A percentile compares a stretch with the other conserved stretches of the same genome.
These are phyloP conservation scores for Argentina anserina DNA, from an alignment of 306 rosid species.

Conservation along the genomic window DNA sequence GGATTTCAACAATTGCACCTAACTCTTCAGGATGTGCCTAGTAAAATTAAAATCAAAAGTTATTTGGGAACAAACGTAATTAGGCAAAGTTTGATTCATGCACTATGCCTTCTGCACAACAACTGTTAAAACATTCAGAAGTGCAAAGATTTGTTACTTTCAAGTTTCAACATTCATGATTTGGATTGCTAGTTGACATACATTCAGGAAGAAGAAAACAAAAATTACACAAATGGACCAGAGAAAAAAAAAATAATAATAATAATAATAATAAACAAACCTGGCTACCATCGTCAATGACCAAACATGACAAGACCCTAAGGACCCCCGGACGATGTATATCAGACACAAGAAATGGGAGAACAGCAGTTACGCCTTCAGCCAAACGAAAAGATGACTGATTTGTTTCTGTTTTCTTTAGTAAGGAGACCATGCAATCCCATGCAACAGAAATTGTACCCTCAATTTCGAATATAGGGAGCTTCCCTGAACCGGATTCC, in stretches of 20 bases:
- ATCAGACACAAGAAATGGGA: conserved; percentile 82
- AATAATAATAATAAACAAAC: conserved; percentile 50
- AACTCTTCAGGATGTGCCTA: conserved; percentile 97
- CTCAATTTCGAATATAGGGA: conserved; percentile 81
- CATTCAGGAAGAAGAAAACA: not conserved
- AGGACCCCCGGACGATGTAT: conserved; percentile 88
- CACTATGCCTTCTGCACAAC: conserved; percentile 2
- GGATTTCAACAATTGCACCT: conserved; percentile 78
- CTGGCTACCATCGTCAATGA: conserved; percentile 87
- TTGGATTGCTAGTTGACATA: not conserved
- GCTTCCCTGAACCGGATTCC: conserved; percentile 81
- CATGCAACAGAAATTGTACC: conserved; percentile 79
- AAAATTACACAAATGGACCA: not conserved
- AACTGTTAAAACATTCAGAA: not conserved
- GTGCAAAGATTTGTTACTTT: not conserved
- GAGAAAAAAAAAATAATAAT: not conserved
- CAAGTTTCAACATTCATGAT: not conserved
- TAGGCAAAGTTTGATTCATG: conserved; percentile 4
- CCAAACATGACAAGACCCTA: conserved; percentile 78
- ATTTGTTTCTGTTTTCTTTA: conserved; percentile 89
- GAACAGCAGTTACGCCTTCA: conserved; percentile 69
- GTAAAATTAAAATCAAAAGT: conserved; percentile 23
- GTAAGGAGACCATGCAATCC: conserved; percentile 90
- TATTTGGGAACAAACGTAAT: conserved; percentile 19
- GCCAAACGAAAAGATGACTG: conserved; percentile 84